phyloP scores from a whole-genome alignment of 768 basidiomycete species.

The Hemileccinum impolitum region DNA sequence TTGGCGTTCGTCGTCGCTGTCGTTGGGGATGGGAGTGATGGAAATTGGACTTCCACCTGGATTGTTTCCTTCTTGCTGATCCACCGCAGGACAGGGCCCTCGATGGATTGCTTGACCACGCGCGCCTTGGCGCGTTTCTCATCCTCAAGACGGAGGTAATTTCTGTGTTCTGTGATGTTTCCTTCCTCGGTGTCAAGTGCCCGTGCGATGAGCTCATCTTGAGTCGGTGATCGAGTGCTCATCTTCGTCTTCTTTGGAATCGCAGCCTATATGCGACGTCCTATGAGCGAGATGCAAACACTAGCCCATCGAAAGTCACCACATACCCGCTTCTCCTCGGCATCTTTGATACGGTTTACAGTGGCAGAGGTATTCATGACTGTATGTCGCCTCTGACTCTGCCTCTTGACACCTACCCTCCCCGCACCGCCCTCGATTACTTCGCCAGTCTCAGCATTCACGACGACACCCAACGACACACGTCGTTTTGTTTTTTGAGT shows the following conservation, averaged over 20 bases:
- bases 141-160: slow-evolving; percentile 78
- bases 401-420: slow-evolving; percentile 33
- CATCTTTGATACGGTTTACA: slow-evolving; percentile 59
- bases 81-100: slow-evolving; percentile 72
- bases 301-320: no score
- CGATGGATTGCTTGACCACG: slow-evolving; percentile 56
- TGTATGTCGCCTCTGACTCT: slow-evolving; percentile 67
- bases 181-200: slow-evolving; percentile 87
- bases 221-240: slow-evolving; percentile 55
- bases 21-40: slow-evolving; percentile 26
- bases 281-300: background rate
- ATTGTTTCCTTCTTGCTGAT: slow-evolving; percentile 62
- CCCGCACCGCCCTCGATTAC: slow-evolving; percentile 37
- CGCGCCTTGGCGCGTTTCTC: slow-evolving; percentile 68
- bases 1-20: slow-evolving; percentile 8
- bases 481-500: slow-evolving; percentile 38
- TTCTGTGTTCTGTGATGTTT: slow-evolving; percentile 72
- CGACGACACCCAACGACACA: slow-evolving; percentile 51
- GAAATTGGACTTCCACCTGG: slow-evolving; percentile 36
- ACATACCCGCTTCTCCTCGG: slow-evolving; percentile 58
- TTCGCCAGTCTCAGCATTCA: slow-evolving; percentile 63
- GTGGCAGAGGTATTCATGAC: slow-evolving; percentile 69
- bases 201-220: slow-evolving; percentile 79
- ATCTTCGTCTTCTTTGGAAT: slow-evolving; percentile 59
- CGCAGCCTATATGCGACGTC: slow-evolving; percentile 41